Evolutionary conservation across 257 asterid genomes (phyloP).

Genomic region (Jacaranda mimosifolia): DNA sequence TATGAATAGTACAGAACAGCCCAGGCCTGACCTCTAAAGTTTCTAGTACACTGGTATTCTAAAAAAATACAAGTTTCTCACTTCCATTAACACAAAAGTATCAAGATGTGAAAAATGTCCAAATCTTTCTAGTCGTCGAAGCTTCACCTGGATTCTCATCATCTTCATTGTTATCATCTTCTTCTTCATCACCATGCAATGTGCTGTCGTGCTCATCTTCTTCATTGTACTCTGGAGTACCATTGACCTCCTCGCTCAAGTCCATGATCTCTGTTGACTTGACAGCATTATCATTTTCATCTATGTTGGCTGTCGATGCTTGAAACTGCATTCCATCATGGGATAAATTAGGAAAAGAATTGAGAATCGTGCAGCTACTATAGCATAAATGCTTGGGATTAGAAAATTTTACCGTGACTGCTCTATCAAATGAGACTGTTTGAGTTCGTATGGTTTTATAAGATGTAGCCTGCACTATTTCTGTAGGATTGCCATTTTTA

Average conservation of each 20-base stretch:
- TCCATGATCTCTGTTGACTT: conserved; percentile 41
- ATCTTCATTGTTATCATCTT: conserved; percentile 40
- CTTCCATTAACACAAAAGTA: background rate
- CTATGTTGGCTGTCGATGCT: conserved; percentile 36
- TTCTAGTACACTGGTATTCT: conserved; percentile 19
- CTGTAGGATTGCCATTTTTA: conserved; percentile 44
- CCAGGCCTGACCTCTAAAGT: conserved; percentile 3
- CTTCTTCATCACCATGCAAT: conserved; percentile 42
- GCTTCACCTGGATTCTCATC: conserved; percentile 65
- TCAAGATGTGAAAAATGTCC: conserved; percentile 91
- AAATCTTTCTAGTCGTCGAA: conserved; percentile 69
- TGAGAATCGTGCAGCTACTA: conserved; percentile 10
- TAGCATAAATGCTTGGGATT: conserved; percentile 3
- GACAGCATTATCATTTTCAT: conserved; percentile 36
- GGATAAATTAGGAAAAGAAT: conserved; percentile 12
- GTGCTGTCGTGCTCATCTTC: conserved; percentile 59
- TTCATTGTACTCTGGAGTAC: conserved; percentile 53
- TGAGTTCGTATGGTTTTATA: conserved; percentile 45
- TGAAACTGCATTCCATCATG: conserved; percentile 53
- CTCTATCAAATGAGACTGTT: conserved; percentile 43
- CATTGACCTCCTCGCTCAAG: conserved; percentile 53
- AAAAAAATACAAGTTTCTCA: background rate
- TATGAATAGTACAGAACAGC: conserved; percentile 20
- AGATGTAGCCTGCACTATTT: conserved; percentile 46
- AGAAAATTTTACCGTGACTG: conserved; percentile 53